These are phyloP conservation scores for Phytophthora litchii DNA, from an alignment of 352 stramenopile genomes.

Conservation along the genomic window DNA sequence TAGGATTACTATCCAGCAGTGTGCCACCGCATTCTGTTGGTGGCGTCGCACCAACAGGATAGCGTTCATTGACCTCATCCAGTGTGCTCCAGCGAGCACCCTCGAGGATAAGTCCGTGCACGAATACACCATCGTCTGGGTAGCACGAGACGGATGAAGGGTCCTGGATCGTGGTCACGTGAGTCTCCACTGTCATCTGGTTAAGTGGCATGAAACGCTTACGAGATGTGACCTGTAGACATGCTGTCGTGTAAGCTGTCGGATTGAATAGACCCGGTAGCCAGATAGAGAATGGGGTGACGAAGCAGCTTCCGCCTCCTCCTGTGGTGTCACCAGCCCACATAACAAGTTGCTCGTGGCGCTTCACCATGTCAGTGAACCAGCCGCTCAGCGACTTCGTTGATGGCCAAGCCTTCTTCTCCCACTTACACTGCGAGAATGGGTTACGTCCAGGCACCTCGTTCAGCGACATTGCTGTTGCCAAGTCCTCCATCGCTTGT, in stretches of 20 bases:
- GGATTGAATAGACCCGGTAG: constrained; percentile 96
- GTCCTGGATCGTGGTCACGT: constrained; percentile 94
- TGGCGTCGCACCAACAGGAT: constrained; percentile 82
- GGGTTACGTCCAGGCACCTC: constrained; percentile 94
- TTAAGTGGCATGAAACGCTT: constrained; percentile 93
- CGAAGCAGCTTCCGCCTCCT: constrained; percentile 55
- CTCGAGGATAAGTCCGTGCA: constrained; percentile 96
- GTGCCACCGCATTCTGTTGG: constrained; percentile 87
- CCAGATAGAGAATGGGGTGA: constrained; percentile 95
- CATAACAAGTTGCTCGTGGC: constrained; percentile 86
- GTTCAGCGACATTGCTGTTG: constrained; percentile 91
- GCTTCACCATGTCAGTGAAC: constrained; percentile 94
- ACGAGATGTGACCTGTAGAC: constrained; percentile 95
- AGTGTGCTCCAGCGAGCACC: constrained; percentile 92
- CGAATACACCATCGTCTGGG: constrained; percentile 93
- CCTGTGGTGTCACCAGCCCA: constrained; percentile 81
- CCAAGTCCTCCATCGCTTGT: constrained; percentile 94
- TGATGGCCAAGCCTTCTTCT: constrained; percentile 95
- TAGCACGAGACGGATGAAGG: constrained; percentile 78
- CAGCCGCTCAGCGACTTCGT: constrained; percentile 93
- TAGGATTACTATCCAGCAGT: constrained; percentile 94
- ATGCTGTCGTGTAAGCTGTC: constrained; percentile 95
- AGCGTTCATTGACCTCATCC: constrained; percentile 91
- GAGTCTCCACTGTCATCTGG: constrained; percentile 96
- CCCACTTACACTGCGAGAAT: constrained; percentile 96